phyloP scores from a whole-genome alignment of 495 filamentous ascomycete genomes.

The Aspergillus egyptiacus region DNA sequence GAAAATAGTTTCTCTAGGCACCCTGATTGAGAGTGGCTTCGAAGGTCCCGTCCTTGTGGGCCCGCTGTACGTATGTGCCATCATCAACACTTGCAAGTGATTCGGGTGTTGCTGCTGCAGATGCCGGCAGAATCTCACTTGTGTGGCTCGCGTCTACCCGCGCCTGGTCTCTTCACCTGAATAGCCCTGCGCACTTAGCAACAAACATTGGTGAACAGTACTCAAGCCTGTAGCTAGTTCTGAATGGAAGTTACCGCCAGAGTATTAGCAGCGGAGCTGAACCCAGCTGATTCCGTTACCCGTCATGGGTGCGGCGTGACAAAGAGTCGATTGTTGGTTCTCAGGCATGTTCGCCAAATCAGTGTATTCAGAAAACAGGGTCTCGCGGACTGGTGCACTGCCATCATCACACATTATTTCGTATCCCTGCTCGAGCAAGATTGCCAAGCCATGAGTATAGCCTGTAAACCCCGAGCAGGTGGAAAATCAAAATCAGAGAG shows the following conservation, averaged over 20 bases:
- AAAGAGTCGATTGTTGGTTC: conserved; percentile 2
- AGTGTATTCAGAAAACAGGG: conserved; percentile 18
- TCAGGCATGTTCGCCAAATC: conserved; percentile 15
- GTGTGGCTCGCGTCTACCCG: conserved; percentile 3
- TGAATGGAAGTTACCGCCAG: conserved; percentile 3
- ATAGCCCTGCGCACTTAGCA: conserved; percentile 14
- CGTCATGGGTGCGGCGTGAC: not conserved
- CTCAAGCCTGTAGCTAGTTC: conserved; percentile 6
- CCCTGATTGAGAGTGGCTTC: not conserved
- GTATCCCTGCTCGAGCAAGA: conserved; percentile 15
- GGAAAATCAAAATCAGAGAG: conserved; percentile 1
- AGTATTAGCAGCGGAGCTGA: not conserved
- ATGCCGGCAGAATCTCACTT: not conserved
- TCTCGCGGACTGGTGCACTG: conserved; percentile 19
- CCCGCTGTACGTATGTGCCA: not conserved
- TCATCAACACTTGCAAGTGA: conserved; percentile 4
- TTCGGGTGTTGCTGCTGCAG: not conserved
- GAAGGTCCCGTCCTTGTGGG: not conserved
- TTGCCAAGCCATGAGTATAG: conserved; percentile 4
- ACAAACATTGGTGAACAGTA: conserved; percentile 5
- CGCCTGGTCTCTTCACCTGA: conserved; percentile 2
- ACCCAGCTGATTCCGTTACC: not conserved
- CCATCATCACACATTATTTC: conserved; percentile 28
- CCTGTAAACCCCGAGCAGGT: not conserved
- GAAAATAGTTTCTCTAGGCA: not conserved